Evolutionary conservation across 192 early-diverging fungal genomes (phyloP), one percentile per base, ranked within the genome.

Genomic region (Hyaloraphidium curvatum): DNA sequence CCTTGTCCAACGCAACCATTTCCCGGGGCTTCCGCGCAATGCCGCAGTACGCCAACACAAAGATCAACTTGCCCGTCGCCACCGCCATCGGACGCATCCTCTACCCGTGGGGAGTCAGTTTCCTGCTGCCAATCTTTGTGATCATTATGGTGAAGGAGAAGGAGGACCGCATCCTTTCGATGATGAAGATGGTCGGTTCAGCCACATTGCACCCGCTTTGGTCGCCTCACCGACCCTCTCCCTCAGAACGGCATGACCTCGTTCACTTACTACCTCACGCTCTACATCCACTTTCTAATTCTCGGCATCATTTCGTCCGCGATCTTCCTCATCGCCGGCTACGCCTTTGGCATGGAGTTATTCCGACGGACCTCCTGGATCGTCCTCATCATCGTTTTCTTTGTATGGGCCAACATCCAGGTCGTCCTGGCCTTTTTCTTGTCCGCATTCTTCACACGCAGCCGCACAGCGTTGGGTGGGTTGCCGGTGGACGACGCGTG

Each of bases 81-180:
- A 56, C 72, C 3, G 30, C 73, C 25, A 60, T 84, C 19, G 82
- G 81, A 13, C 48, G 72, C 21, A 70, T 78, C 26, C 40, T 84
- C 40, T 84, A 73, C 59, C 82, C 82, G 9, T 84, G 82, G 52
- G 82, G 77, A 2, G 66, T 84, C 3, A 70, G 68, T 1, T 84
- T 84, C 62, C 41, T 85, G 59, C 55, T 85, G 1, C 82, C 80
- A 2, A 78, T 80, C 25, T 84, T 85, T 59, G 74, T 74, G 0
- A 73, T 84, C 29, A 75, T 58, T 19, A 55, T 85, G 26, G 78
- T 82, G 40, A 65, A 72, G 53, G 81, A 85, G 59, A 84, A 85
- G 66, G 81, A 85, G 43, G 73, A 73, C 14, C 56, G 76, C 25
- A 75, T 80, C 50, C 55, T 78, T 16, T 68, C 74, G 5, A 83